A percentile compares a stretch with the other conserved stretches of the same genome.
These are phyloP conservation scores for Zygotorulaspora danielsina DNA, from an alignment of 805 yeast genomes.

Conservation along the genomic window DNA sequence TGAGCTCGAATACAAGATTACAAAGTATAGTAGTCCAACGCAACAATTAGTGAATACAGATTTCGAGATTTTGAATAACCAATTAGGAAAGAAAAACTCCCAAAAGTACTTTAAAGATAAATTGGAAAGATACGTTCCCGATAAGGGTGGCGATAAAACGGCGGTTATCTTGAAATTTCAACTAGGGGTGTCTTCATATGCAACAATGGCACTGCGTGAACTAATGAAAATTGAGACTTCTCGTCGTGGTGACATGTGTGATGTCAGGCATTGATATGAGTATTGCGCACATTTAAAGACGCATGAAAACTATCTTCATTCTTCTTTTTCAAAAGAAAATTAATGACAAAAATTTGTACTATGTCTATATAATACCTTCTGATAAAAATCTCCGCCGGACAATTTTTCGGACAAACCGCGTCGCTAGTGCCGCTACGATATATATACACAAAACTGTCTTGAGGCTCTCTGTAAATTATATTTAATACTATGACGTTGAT, in stretches of 20 bases:
- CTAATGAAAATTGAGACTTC: conserved; percentile 74
- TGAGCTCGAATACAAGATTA: conserved; percentile 55
- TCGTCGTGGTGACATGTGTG: conserved; percentile 47
- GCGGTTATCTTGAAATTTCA: conserved; percentile 76
- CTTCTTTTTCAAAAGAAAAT: no score
- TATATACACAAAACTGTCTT: no score
- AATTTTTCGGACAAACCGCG: no score
- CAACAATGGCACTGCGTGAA: conserved; percentile 96
- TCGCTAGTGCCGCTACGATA: no score
- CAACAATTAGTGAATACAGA: conserved; percentile 80
- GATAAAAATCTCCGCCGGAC: no score
- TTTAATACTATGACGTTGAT: no score
- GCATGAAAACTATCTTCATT: no score
- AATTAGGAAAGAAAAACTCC: conserved; percentile 32
- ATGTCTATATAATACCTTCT: no score
- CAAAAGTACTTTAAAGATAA: conserved; percentile 32
- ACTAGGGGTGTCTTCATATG: conserved; percentile 84
- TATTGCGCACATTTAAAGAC: no score
- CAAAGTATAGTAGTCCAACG: conserved; percentile 57
- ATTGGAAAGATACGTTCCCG: conserved; percentile 34
- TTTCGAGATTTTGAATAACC: conserved; percentile 48
- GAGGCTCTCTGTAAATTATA: no score
- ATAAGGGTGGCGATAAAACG: conserved; percentile 44
- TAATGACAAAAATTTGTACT: no score
- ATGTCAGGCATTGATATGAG: conserved; percentile 33